Evolutionary conservation across 2,329 filamentous ascomycete species (phyloP).

Genomic region (Phaeomoniella chlamydospora): DNA sequence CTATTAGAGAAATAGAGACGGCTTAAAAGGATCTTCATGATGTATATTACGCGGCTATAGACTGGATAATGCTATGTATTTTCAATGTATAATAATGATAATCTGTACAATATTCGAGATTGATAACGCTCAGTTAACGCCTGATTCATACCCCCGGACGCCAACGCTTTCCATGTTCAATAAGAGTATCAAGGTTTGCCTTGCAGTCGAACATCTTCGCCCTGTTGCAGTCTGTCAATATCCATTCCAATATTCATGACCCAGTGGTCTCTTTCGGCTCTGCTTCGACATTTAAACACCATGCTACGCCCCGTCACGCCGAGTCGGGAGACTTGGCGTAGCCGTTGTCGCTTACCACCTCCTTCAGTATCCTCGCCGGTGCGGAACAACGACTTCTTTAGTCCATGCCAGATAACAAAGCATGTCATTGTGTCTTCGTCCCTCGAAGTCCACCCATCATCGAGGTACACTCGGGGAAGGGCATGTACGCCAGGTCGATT

Average conservation of each 20-base stretch:
- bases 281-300: constrained; percentile 50
- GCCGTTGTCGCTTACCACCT: constrained; percentile 22
- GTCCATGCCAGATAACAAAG: constrained; percentile 12
- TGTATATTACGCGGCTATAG: too few relatives aligned
- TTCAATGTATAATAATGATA: background rate
- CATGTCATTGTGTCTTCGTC: constrained; percentile 14
- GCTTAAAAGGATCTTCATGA: too few relatives aligned
- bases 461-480: constrained; percentile 14
- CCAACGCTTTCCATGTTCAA: too few relatives aligned
- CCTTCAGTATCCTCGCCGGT: constrained; percentile 4
- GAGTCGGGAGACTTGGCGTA: constrained; percentile 45
- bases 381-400: constrained; percentile 10
- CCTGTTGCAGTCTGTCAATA: constrained; percentile 44
- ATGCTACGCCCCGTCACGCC: constrained; percentile 47
- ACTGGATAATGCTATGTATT: background rate
- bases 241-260: constrained; percentile 51
- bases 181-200: background rate
- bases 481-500: constrained; percentile 10
- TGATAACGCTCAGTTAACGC: too few relatives aligned
- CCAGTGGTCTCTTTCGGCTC: constrained; percentile 54
- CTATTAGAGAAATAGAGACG: background rate
- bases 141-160: too few relatives aligned
- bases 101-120: background rate
- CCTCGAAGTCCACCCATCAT: constrained; percentile 13
- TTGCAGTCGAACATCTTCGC: constrained; percentile 35